Base-by-base conservation (phyloP, 495 filamentous ascomycete species). In the Cudoniella acicularis region DNA sequence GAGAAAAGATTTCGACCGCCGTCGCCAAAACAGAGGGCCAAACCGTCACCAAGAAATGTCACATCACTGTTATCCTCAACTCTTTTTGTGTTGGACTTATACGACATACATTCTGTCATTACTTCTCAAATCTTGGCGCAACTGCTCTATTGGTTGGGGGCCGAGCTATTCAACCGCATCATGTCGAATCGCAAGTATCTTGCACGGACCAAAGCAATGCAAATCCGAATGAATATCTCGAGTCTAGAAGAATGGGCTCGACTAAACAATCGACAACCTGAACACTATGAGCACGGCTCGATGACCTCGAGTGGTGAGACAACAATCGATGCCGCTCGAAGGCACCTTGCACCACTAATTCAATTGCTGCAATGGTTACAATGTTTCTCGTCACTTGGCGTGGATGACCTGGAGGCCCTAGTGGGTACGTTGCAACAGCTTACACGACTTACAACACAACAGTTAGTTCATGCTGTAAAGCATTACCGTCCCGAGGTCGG, bases 201-300 rank as follows among this genome's bases (percentile, higher is more conserved):
- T 6, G 92, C 94, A 3, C 85, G 94, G 26, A 99, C 94, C 13
- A 99, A 99, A 70, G 94, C 94, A 4, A 98, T 99, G 94, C 95
- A 99, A 67, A 97, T 99, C 59, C 90, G 94, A 60, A 96, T 99
- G 90, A 99, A 99, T 69, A 85, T 98, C 23, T 98, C 94, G 2
- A 84, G 82, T 1, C 77, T 99, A 45, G 94, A 99, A 71, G 94
- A 99, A 68, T 99, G 94, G 94, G 94, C 93, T 1, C 81, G 92
- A 13, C 76, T 80, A 23, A 99, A 98, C 72, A 98, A 96, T 66
- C 85, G 95, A 16, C 85, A 95, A 63, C 92, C 94, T 8, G 94
- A 96, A 69, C 94, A 98, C 69, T 98, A 91, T 67, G 94, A 99
- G 69, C 87, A 90, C 57, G 94, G 93, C 9, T 89, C 92, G 26